Conservation (phyloP, 1,139 yeast genomes). For the Diutina mesorugosa region DNA sequence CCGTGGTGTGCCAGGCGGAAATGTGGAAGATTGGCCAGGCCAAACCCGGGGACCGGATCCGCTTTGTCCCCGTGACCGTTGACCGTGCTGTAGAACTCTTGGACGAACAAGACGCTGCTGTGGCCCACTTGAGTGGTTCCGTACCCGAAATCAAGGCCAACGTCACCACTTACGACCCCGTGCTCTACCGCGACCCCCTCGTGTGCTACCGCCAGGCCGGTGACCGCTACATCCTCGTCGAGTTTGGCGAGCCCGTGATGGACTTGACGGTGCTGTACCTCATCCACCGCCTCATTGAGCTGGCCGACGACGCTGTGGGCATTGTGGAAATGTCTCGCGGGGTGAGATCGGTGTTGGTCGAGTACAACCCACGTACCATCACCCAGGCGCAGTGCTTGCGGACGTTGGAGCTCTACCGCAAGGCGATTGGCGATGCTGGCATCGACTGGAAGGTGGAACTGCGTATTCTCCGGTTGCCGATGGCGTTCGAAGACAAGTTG, state of each 20-base stretch:
- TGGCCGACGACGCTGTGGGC: constrained; percentile 57
- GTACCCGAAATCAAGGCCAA: constrained; percentile 23
- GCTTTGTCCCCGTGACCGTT: constrained; percentile 66
- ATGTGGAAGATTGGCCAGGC: constrained; percentile 98
- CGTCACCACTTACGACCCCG: constrained; percentile 28
- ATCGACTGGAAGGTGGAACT: constrained; percentile 82
- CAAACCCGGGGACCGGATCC: constrained; percentile 80
- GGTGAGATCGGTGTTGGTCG: constrained; percentile 86
- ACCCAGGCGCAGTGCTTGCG: constrained; percentile 50
- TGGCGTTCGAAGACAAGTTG: constrained; percentile 90
- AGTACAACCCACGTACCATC: constrained; percentile 49
- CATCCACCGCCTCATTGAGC: constrained; percentile 67
- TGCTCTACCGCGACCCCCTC: constrained; percentile 48
- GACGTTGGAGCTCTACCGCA: constrained; percentile 60
- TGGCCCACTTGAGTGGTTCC: constrained; percentile 29
- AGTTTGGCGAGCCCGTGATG: constrained; percentile 81
- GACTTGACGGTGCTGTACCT: constrained; percentile 79
- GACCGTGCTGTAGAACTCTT: constrained; percentile 57
- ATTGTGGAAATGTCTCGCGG: constrained; percentile 95
- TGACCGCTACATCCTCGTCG: constrained; percentile 81
- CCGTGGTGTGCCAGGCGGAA: constrained; percentile 90
- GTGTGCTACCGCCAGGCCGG: constrained; percentile 94
- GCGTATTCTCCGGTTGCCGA: constrained; percentile 72
- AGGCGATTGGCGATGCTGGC: constrained; percentile 40
- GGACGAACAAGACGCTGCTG: constrained; percentile 40